Evolutionary conservation across 495 filamentous ascomycete species (phyloP), one percentile per base, ranked within the genome.

Genomic region (Staphylotrichum tortipilum): DNA sequence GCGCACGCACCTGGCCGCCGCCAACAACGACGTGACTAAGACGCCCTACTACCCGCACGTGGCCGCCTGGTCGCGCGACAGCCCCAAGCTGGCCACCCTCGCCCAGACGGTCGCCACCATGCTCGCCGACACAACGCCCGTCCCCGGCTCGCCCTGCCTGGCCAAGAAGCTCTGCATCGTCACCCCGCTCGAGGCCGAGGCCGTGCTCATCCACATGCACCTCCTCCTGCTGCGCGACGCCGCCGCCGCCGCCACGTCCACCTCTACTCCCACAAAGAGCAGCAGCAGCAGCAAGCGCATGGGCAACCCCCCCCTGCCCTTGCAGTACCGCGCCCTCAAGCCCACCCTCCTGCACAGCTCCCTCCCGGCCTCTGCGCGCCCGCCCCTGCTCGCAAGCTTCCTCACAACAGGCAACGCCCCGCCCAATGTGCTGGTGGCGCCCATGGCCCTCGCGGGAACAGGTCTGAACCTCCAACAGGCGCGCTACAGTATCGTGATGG

Each of bases 381-480:
- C 55, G 12, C 17, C 11, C 12, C 18, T 45, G 1, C 44, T 63
- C 26, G 49, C 49, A 39, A 7, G 18, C 14, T 63, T 63, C 39
- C 46, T 57, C 0, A 46, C 39, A 17, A 15, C 33, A 18, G 54
- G 51, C 31, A 49, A 61, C 39, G 47, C 46, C 0, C 40, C 58
- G 31, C 59, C 57, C 28, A 62, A 62, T 39, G 36, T 62, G 10
- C 46, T 65, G 4, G 44, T 62, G 6, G 43, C 55, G 33, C 44
- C 59, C n/a, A 19, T 58, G 7, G 36, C 21, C 17, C 47, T 60
- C 15, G 56, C 52, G 0, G 62, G 62, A 10, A 65, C 62, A 11
- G 62, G 59, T 1, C 49, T 65, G 19, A 62, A 62, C 37, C 49
- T 65, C 7, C 62, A 65, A 30, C 38, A 35, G 33, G 59, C 59